phyloP scores from a whole-genome alignment of 2,329 filamentous ascomycete genomes.

The Alternaria triticina region DNA sequence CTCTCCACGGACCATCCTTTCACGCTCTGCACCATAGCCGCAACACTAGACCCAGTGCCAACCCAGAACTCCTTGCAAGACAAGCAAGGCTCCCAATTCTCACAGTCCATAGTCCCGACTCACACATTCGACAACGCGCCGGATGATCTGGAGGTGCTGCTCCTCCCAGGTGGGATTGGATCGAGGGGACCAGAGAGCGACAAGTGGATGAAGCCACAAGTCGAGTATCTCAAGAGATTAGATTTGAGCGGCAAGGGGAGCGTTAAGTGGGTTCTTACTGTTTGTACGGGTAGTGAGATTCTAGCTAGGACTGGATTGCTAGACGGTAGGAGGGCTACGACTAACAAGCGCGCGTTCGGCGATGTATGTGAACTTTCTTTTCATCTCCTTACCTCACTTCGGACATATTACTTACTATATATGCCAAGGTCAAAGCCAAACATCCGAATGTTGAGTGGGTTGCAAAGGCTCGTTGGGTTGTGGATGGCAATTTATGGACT shows the following conservation, averaged over 20 bases:
- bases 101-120: conserved; percentile 55
- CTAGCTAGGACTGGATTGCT: conserved; percentile 66
- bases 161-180: conserved; percentile 70
- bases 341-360: conserved; percentile 67
- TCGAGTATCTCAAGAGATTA: conserved; percentile 55
- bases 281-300: conserved; percentile 70
- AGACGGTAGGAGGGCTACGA: conserved; percentile 67
- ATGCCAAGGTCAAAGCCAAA: conserved; percentile 50
- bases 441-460: conserved; percentile 66
- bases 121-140: conserved; percentile 63
- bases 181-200: conserved; percentile 38
- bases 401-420: background rate
- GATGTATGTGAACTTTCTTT: conserved; percentile 10
- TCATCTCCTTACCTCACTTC: background rate
- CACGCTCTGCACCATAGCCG: conserved; percentile 43
- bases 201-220: conserved; percentile 42
- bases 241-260: conserved; percentile 51
- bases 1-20: conserved; percentile 37
- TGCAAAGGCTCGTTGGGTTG: conserved; percentile 66
- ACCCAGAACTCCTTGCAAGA: conserved; percentile 27
- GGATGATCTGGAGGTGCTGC: conserved; percentile 63
- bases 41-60: conserved; percentile 43
- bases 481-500: conserved; percentile 71
- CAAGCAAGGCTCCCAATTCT: conserved; percentile 32
- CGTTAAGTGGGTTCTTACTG: conserved; percentile 65